A percentile compares a stretch with the other conserved stretches of the same genome.
phyloP scores from a whole-genome alignment of 192 early-diverging fungal genomes.

The Backusella westeae region DNA sequence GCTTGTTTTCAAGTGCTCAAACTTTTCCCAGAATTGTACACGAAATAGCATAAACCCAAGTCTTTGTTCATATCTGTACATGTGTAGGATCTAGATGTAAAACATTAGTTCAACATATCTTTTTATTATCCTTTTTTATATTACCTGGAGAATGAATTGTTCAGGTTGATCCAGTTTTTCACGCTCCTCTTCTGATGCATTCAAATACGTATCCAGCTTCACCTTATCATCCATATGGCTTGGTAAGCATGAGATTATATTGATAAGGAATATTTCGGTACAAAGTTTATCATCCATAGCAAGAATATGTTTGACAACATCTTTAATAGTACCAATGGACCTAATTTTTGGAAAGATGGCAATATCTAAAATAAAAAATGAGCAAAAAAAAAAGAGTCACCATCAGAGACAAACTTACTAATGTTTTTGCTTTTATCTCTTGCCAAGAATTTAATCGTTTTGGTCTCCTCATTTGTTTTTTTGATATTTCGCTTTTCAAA shows the following conservation, averaged over 20 bases:
- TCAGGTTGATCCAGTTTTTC: constrained; percentile 60
- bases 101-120: not conserved
- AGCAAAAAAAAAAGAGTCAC: not conserved
- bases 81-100: constrained; percentile 55
- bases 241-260: constrained; percentile 65
- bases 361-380: constrained; percentile 21
- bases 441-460: constrained; percentile 60
- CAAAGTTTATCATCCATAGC: constrained; percentile 64
- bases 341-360: constrained; percentile 28
- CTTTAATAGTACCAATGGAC: constrained; percentile 48
- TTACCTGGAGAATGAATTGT: constrained; percentile 62
- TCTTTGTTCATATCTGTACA: constrained; percentile 71
- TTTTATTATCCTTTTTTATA: not conserved
- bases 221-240: constrained; percentile 55
- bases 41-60: constrained; percentile 63
- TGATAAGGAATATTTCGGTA: constrained; percentile 61
- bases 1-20: constrained; percentile 55
- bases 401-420: constrained; percentile 24
- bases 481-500: constrained; percentile 33
- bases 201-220: constrained; percentile 20
- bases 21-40: constrained; percentile 61
- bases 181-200: constrained; percentile 47
- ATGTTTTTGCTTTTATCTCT: constrained; percentile 64
- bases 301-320: constrained; percentile 63
- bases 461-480: constrained; percentile 47